These are phyloP conservation scores for Potentilla sterilis DNA, from an alignment of 306 rosid genomes.

Conservation along the genomic window DNA sequence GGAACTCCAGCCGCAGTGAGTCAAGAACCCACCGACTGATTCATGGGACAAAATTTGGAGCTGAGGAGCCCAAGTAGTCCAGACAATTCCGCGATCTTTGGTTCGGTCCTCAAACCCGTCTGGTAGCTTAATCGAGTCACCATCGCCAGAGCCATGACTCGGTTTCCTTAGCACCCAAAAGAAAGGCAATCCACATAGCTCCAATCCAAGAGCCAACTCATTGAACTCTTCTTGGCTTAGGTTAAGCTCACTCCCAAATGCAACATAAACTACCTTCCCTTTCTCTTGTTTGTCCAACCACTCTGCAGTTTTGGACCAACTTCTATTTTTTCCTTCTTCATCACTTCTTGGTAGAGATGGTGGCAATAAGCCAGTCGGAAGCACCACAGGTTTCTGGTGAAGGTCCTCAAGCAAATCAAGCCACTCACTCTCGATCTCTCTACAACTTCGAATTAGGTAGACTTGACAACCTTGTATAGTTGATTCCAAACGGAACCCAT, in stretches of 20 bases:
- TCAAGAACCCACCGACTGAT: background rate
- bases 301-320: constrained; percentile 1
- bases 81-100: constrained; percentile 39
- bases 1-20: constrained; percentile 8
- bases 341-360: background rate
- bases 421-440: constrained; percentile 23
- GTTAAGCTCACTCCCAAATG: constrained; percentile 48
- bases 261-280: constrained; percentile 50
- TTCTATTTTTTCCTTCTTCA: constrained; percentile 9
- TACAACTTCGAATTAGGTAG: constrained; percentile 16
- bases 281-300: constrained; percentile 27
- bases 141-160: background rate
- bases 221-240: constrained; percentile 22
- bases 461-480: constrained; percentile 6
- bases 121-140: constrained; percentile 36
- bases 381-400: constrained; percentile 1
- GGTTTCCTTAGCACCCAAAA: constrained; percentile 55
- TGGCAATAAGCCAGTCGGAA: constrained; percentile 34
- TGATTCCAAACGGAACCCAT: background rate
- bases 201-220: constrained; percentile 51
- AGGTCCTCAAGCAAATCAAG: constrained; percentile 11
- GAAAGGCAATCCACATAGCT: constrained; percentile 46
- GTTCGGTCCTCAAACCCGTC: constrained; percentile 49
- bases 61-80: constrained; percentile 60
- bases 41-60: background rate